Percentiles rank a stretch among this genome's conserved stretches.
Conservation (phyloP, 1,284 basidiomycete species). For the Marasmius fiardii region DNA sequence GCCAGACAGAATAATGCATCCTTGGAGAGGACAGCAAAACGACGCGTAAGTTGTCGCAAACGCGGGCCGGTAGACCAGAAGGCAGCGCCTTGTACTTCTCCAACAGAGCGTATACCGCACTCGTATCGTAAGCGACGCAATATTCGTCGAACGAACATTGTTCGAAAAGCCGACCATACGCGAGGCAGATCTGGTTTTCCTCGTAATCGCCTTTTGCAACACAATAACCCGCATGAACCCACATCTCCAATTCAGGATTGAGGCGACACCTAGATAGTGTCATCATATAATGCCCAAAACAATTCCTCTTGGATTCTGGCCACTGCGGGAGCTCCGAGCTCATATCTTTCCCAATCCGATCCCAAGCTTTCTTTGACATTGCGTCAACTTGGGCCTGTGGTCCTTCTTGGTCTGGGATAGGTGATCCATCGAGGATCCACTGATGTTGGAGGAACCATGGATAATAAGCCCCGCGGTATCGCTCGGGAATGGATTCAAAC, state of each 20-base stretch:
- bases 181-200: conserved; percentile 14
- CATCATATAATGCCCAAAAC: conserved; percentile 14
- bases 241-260: conserved; percentile 12
- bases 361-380: not conserved
- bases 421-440: conserved; percentile 22
- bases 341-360: not conserved
- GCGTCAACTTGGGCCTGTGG: not conserved
- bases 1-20: conserved; percentile 32
- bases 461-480: conserved; percentile 24
- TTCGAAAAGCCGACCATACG: conserved; percentile 24
- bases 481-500: conserved; percentile 23
- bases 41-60: conserved; percentile 25
- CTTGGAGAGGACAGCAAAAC: conserved; percentile 8
- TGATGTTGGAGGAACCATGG: conserved; percentile 33
- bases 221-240: conserved; percentile 30
- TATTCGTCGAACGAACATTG: conserved; percentile 32
- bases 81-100: conserved; percentile 15
- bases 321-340: not conserved
- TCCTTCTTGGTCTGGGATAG: conserved; percentile 4
- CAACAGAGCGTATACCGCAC: conserved; percentile 23
- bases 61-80: conserved; percentile 7
- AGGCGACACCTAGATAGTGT: conserved; percentile 15
- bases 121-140: conserved; percentile 22
- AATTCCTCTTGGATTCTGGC: conserved; percentile 13
- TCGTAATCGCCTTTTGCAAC: conserved; percentile 15